A percentile compares a stretch with the other conserved stretches of the same genome.
Conservation (phyloP, 805 yeast genomes). For the Suhomyces prunicola region DNA sequence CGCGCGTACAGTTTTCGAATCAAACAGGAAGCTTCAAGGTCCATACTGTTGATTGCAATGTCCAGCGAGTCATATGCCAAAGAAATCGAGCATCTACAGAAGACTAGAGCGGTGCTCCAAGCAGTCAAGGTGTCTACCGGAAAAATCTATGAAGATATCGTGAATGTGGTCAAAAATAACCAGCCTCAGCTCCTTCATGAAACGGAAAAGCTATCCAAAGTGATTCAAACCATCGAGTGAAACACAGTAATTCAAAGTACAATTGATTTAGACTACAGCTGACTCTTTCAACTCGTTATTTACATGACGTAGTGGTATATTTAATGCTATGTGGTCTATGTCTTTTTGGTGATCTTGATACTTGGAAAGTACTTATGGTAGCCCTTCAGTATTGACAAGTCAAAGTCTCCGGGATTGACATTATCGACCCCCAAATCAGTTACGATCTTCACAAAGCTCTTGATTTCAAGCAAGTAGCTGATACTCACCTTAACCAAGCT, state of each 20-base stretch:
- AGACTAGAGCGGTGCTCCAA: conserved; percentile 29
- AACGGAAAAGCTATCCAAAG: conserved; percentile 4
- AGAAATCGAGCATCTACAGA: conserved; percentile 19
- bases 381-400: conserved; percentile 12
- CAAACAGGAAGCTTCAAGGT: background rate
- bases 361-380: conserved; percentile 26
- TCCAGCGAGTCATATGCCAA: conserved; percentile 1
- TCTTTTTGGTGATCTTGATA: conserved; percentile 5
- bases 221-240: conserved; percentile 6
- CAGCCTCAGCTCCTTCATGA: conserved; percentile 13
- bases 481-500: conserved; percentile 15
- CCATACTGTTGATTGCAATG: background rate
- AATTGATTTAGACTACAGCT: background rate
- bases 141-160: conserved; percentile 25
- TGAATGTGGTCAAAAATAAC: conserved; percentile 13
- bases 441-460: conserved; percentile 8
- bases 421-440: conserved; percentile 1
- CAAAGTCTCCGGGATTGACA: conserved; percentile 5
- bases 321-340: background rate
- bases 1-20: too few species aligned
- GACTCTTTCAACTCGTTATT: background rate
- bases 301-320: background rate
- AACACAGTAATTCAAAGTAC: background rate
- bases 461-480: conserved; percentile 13
- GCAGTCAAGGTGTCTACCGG: conserved; percentile 26